phyloP scores from a whole-genome alignment of 2,329 filamentous ascomycete genomes.

The Apiospora rasikravindrae region DNA sequence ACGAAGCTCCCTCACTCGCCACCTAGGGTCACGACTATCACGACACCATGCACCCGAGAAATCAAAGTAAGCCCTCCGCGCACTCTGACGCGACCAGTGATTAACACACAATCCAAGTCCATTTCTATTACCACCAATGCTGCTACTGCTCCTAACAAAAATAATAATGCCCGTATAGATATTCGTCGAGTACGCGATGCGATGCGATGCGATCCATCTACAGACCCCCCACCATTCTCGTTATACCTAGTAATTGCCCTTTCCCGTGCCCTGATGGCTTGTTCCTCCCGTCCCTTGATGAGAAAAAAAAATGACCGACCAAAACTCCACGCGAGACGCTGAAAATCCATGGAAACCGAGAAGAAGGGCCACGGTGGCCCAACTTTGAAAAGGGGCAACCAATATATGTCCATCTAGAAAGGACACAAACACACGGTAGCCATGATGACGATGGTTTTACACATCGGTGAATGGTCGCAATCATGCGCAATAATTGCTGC shows the following conservation, averaged over 20 bases:
- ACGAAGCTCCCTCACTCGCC: too few relatives aligned
- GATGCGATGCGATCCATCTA: neutral
- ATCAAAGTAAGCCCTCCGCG: neutral
- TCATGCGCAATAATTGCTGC: neutral
- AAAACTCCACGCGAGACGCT: constrained; percentile 1
- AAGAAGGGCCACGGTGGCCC: neutral
- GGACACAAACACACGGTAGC: neutral
- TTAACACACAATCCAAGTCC: neutral
- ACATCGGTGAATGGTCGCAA: neutral
- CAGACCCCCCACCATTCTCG: neutral
- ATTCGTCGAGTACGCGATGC: neutral
- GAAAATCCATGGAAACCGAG: neutral
- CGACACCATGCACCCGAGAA: too few relatives aligned
- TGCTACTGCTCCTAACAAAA: neutral
- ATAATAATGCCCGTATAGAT: constrained; percentile 2
- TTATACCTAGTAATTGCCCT: neutral
- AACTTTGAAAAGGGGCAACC: neutral
- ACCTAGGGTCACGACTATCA: too few relatives aligned
- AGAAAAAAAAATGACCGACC: neutral
- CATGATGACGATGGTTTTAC: neutral
- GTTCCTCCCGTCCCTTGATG: neutral
- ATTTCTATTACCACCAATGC: neutral
- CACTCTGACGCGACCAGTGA: neutral
- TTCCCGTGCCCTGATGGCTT: neutral
- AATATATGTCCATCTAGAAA: neutral